These are phyloP conservation scores for Kluyveromyces lactis DNA, from an alignment of 805 yeast genomes.

Conservation along the genomic window DNA sequence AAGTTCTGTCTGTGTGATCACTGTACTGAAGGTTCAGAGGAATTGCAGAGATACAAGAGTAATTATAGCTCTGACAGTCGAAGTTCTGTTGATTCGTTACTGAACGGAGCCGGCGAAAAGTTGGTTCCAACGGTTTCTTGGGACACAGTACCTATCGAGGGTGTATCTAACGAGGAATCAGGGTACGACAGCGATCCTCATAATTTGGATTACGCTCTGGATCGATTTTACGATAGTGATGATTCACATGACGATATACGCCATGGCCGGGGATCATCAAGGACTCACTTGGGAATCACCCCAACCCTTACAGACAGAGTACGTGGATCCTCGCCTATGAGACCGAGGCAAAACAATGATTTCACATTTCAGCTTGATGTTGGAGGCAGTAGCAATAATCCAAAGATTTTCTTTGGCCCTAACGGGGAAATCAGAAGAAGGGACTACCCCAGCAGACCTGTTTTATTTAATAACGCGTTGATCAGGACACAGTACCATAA, in stretches of 20 bases:
- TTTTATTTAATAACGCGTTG: conserved; percentile 23
- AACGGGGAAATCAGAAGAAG: conserved; percentile 27
- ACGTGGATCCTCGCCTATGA: conserved; percentile 9
- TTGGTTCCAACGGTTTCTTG: conserved; percentile 25
- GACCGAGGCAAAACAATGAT: not conserved
- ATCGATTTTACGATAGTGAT: conserved; percentile 29
- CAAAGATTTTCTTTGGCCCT: conserved; percentile 17
- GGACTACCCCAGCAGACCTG: conserved; percentile 30
- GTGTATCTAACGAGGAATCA: conserved; percentile 13
- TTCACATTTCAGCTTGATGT: not conserved
- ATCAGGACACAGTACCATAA: conserved; percentile 20
- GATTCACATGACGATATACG: conserved; percentile 10
- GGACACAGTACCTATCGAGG: conserved; percentile 27
- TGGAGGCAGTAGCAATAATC: conserved; percentile 6
- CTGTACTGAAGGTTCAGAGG: not conserved
- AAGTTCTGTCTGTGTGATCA: not conserved
- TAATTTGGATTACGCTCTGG: conserved; percentile 24
- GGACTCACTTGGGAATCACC: not conserved
- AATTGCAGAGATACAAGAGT: not conserved
- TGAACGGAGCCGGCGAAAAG: not conserved
- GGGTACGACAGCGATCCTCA: conserved; percentile 23
- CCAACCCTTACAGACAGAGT: not conserved
- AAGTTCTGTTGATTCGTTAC: not conserved
- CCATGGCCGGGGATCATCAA: not conserved
- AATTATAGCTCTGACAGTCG: not conserved